Conservation (phyloP, 108 stramenopile species). For the Discostella pseudostelligera region DNA sequence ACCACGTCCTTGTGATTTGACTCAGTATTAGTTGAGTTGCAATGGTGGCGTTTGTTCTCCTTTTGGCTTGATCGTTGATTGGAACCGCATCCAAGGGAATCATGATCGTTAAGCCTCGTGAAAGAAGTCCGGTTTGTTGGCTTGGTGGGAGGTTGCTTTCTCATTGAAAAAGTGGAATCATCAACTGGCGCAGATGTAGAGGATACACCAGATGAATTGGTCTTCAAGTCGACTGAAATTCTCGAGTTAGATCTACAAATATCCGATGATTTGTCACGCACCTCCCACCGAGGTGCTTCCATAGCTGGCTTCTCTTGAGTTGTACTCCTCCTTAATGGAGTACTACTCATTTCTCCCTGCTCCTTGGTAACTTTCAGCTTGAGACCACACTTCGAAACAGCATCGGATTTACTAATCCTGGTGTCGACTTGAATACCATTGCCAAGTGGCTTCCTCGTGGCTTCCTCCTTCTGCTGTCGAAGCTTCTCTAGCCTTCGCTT, state of each 20-base stretch:
- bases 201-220: no score
- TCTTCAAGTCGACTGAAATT: no score
- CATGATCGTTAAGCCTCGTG: no score
- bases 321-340: neutral
- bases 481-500: conserved; percentile 42
- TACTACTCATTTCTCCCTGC: neutral
- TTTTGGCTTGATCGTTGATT: neutral
- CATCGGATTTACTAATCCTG: conserved; percentile 15
- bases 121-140: neutral
- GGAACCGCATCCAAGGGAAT: no score
- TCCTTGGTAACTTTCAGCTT: conserved; percentile 31
- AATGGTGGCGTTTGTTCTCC: conserved; percentile 7
- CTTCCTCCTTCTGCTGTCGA: conserved; percentile 25
- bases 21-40: conserved; percentile 1
- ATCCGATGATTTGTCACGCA: neutral
- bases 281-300: neutral
- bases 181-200: no score
- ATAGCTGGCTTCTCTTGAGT: neutral
- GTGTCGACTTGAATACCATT: conserved; percentile 41
- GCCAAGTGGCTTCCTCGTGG: conserved; percentile 26
- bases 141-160: neutral
- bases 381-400: conserved; percentile 38
- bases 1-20: neutral
- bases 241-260: no score
- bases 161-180: neutral